Evolutionary conservation across 805 yeast species (phyloP).

Genomic region (Wickerhamiella spandovensis): DNA sequence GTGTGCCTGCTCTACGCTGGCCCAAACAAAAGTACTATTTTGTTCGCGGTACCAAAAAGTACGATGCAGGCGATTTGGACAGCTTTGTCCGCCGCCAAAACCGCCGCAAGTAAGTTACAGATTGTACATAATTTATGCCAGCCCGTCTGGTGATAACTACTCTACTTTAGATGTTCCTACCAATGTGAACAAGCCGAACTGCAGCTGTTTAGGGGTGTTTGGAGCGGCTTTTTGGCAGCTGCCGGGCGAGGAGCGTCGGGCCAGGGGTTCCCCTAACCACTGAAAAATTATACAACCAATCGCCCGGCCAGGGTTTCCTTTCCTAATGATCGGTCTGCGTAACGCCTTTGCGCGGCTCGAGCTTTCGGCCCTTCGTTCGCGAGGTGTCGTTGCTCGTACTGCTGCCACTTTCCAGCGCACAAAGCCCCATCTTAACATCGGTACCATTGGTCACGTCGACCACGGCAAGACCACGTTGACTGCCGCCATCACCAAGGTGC

Average conservation of each 20-base stretch:
- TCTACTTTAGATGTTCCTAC: background rate
- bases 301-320: background rate
- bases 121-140: background rate
- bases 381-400: slow-evolving; percentile 9
- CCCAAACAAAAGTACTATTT: slow-evolving; percentile 79
- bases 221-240: too few relatives aligned
- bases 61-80: slow-evolving; percentile 27
- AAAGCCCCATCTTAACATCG: slow-evolving; percentile 93
- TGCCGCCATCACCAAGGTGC: slow-evolving; percentile 95
- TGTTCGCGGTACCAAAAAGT: slow-evolving; percentile 46
- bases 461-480: slow-evolving; percentile 98
- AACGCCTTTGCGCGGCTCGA: background rate
- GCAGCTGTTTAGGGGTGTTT: too few relatives aligned
- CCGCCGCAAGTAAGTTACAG: slow-evolving; percentile 10
- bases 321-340: background rate
- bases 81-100: slow-evolving; percentile 23
- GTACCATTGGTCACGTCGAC: slow-evolving; percentile 98
- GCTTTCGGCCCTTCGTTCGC: slow-evolving; percentile 1
- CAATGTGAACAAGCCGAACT: too few relatives aligned
- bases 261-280: too few relatives aligned
- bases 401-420: slow-evolving; percentile 84
- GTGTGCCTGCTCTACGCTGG: slow-evolving; percentile 60
- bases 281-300: background rate
- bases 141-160: background rate
- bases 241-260: too few relatives aligned